These are phyloP conservation scores for Pseudocercospora macadamiae DNA, from an alignment of 2,329 filamentous ascomycete species.

Conservation along the genomic window DNA sequence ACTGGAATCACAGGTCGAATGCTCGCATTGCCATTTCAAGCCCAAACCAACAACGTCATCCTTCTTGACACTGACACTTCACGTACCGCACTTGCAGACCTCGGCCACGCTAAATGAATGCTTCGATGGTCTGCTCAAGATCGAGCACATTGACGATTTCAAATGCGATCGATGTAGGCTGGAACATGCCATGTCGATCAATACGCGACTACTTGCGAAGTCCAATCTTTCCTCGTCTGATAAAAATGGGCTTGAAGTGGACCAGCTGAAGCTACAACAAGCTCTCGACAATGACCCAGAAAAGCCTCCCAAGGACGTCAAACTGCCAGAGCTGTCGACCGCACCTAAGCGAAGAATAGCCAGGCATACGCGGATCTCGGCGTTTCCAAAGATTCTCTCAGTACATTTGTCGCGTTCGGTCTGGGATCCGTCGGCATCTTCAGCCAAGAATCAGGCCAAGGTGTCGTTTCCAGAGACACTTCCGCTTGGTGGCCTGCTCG, in stretches of 20 bases:
- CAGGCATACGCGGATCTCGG: slow-evolving; percentile 82
- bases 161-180: slow-evolving; percentile 91
- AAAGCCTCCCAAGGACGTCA: slow-evolving; percentile 69
- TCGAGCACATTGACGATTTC: slow-evolving; percentile 95
- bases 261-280: slow-evolving; percentile 66
- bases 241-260: slow-evolving; percentile 50
- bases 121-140: slow-evolving; percentile 92
- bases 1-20: slow-evolving; percentile 94
- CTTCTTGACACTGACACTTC: slow-evolving; percentile 90
- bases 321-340: slow-evolving; percentile 71
- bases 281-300: slow-evolving; percentile 84
- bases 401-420: slow-evolving; percentile 92
- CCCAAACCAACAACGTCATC: slow-evolving; percentile 80
- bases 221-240: slow-evolving; percentile 55
- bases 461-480: slow-evolving; percentile 89
- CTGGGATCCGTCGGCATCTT: slow-evolving; percentile 72
- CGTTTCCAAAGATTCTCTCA: slow-evolving; percentile 86
- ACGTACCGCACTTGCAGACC: slow-evolving; percentile 73
- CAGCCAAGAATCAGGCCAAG: slow-evolving; percentile 92
- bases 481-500: slow-evolving; percentile 76
- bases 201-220: slow-evolving; percentile 62
- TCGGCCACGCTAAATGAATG: slow-evolving; percentile 83
- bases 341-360: slow-evolving; percentile 84
- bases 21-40: slow-evolving; percentile 84
- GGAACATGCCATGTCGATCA: slow-evolving; percentile 71